phyloP scores from a whole-genome alignment of 2,329 filamentous ascomycete genomes.

The Colletotrichum tanaceti region DNA sequence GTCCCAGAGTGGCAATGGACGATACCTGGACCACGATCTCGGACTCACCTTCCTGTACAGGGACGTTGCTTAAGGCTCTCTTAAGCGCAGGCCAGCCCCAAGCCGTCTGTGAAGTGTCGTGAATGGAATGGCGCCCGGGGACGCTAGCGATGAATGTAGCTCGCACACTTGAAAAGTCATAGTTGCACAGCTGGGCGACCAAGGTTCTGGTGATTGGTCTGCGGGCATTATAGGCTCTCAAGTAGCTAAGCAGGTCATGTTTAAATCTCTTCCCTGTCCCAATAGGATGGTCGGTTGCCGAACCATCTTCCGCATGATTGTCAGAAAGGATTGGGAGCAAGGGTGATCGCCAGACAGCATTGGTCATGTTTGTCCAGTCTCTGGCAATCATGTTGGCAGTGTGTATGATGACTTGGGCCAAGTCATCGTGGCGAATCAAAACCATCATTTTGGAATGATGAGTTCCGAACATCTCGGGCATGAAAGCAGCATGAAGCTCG shows the following conservation, averaged over 20 bases:
- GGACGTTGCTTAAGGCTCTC: slow-evolving; percentile 67
- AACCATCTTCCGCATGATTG: background rate
- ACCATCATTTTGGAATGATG: slow-evolving; percentile 91
- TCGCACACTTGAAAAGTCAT: slow-evolving; percentile 77
- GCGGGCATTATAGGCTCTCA: slow-evolving; percentile 73
- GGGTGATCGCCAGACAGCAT: slow-evolving; percentile 84
- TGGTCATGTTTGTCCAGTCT: slow-evolving; percentile 90
- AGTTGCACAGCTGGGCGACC: slow-evolving; percentile 65
- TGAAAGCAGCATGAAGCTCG: slow-evolving; percentile 76
- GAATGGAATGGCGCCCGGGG: slow-evolving; percentile 72
- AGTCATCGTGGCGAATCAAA: slow-evolving; percentile 80
- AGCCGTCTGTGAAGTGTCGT: slow-evolving; percentile 61
- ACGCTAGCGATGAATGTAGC: slow-evolving; percentile 83
- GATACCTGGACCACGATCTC: slow-evolving; percentile 76
- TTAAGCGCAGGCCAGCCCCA: slow-evolving; percentile 83
- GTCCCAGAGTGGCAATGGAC: slow-evolving; percentile 83
- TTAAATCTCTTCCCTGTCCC: slow-evolving; percentile 75
- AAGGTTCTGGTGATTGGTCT: slow-evolving; percentile 66
- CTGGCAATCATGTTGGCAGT: slow-evolving; percentile 91
- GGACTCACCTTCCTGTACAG: slow-evolving; percentile 54
- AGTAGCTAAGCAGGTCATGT: slow-evolving; percentile 77
- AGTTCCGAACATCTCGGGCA: slow-evolving; percentile 87
- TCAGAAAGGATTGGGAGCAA: slow-evolving; percentile 64
- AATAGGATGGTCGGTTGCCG: slow-evolving; percentile 10
- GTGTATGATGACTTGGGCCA: slow-evolving; percentile 83